A percentile compares a stretch with the other conserved stretches of the same genome.
These are phyloP conservation scores for Lindgomyces ingoldianus DNA, from an alignment of 495 filamentous ascomycete genomes.

Conservation along the genomic window DNA sequence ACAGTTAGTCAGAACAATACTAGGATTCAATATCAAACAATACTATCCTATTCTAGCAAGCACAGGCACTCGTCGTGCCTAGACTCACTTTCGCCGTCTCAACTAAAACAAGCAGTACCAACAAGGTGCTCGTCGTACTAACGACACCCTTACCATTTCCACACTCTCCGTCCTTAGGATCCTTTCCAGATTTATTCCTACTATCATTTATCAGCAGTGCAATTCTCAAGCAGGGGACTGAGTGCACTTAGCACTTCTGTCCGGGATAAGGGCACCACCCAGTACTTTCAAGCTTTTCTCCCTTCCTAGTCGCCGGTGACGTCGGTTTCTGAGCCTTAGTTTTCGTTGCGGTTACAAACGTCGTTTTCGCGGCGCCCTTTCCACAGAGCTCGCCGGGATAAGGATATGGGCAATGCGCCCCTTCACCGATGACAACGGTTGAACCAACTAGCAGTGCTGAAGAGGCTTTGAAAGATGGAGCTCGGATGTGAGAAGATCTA, in stretches of 20 bases:
- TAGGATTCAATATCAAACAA: not conserved
- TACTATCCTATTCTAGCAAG: not conserved
- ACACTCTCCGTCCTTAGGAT: not conserved
- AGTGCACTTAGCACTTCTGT: slow-evolving; percentile 2
- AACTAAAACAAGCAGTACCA: not conserved
- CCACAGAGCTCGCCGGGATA: not conserved
- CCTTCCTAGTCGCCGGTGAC: not conserved
- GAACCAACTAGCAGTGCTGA: not conserved
- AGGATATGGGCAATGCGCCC: not conserved
- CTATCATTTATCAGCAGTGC: too few relatives aligned
- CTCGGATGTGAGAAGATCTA: not conserved
- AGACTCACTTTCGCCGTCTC: not conserved
- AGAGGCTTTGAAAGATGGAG: not conserved
- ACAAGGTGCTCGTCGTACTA: not conserved
- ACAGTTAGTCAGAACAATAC: too few relatives aligned
- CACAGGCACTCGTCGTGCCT: not conserved
- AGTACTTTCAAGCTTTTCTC: not conserved
- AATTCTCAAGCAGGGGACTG: not conserved
- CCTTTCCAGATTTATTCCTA: too few relatives aligned
- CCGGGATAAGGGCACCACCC: slow-evolving; percentile 2
- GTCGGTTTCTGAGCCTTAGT: not conserved
- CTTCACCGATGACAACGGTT: not conserved
- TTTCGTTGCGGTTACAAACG: not conserved
- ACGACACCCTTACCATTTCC: too few relatives aligned
- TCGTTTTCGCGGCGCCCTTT: not conserved